Evolutionary conservation across 176 grass and related monocot species (phyloP).

Genomic region (Rhynchospora tenuis): DNA sequence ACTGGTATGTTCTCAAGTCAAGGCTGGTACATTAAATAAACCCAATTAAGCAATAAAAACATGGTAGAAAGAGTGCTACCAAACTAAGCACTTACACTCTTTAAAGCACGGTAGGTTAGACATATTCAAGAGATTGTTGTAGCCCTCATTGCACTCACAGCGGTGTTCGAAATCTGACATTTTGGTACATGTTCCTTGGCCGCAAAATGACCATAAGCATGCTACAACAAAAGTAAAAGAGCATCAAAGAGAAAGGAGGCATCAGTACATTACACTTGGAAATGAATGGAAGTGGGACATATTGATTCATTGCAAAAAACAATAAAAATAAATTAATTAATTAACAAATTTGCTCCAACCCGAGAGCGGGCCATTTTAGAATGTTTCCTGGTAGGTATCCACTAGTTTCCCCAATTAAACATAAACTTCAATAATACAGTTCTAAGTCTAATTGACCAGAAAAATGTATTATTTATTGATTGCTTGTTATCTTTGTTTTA

Average conservation of each 20-base stretch:
- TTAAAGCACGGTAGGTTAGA: conserved; percentile 32
- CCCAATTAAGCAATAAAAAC: background rate
- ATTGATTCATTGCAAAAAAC: background rate
- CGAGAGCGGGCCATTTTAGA: too few species aligned
- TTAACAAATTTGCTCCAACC: too few species aligned
- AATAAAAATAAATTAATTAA: too few species aligned
- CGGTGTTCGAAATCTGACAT: conserved; percentile 21
- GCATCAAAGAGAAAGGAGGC: background rate
- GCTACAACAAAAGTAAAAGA: conserved; percentile 14
- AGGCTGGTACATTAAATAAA: background rate
- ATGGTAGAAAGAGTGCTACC: background rate
- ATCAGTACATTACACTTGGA: background rate
- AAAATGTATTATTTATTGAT: background rate
- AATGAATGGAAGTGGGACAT: background rate
- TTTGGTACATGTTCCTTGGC: conserved; percentile 16
- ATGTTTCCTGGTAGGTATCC: too few species aligned
- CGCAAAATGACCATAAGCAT: conserved; percentile 38
- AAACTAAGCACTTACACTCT: conserved; percentile 25
- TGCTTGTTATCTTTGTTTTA: background rate
- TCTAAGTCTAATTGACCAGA: too few species aligned
- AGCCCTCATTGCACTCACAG: conserved; percentile 35
- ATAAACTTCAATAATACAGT: too few species aligned
- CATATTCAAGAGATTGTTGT: conserved; percentile 32
- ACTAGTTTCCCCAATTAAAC: too few species aligned
- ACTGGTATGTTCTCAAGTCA: background rate